These are phyloP conservation scores for Rubus idaeus DNA, from an alignment of 306 rosid genomes.

Conservation along the genomic window DNA sequence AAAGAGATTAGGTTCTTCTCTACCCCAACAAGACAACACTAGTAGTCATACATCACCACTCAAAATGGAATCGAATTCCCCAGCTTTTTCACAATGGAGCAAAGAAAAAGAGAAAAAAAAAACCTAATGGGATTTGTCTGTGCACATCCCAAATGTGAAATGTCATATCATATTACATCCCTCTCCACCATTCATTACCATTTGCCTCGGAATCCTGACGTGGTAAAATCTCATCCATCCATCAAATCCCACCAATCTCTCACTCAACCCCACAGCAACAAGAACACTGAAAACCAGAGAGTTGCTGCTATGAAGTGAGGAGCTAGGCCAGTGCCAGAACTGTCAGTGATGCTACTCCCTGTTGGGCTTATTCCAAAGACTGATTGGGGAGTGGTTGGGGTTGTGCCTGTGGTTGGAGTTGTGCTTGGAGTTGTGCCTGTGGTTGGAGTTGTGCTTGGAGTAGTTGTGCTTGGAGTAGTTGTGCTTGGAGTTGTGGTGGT, in stretches of 20 bases:
- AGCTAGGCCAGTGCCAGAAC: slow-evolving; percentile 9
- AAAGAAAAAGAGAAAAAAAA: slow-evolving; percentile 18
- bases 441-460: slow-evolving; percentile 1
- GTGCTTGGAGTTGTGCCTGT: slow-evolving; percentile 15
- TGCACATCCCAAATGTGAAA: not conserved
- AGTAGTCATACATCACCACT: slow-evolving; percentile 48
- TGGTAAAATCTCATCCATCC: slow-evolving; percentile 49
- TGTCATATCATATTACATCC: slow-evolving; percentile 28
- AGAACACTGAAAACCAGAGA: slow-evolving; percentile 28
- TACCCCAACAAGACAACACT: slow-evolving; percentile 16
- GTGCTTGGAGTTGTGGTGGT: slow-evolving; percentile 32
- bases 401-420: slow-evolving; percentile 9
- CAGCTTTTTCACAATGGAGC: slow-evolving; percentile 19
- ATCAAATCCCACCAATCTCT: slow-evolving; percentile 18
- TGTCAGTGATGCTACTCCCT: slow-evolving; percentile 33
- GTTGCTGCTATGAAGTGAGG: slow-evolving; percentile 23
- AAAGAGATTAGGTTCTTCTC: slow-evolving; percentile 39
- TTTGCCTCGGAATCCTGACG: not conserved
- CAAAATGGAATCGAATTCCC: slow-evolving; percentile 66
- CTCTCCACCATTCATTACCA: slow-evolving; percentile 14
- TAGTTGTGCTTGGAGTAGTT: slow-evolving; percentile 9
- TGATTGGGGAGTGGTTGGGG: slow-evolving; percentile 37
- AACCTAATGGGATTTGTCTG: slow-evolving; percentile 42
- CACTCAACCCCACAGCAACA: slow-evolving; percentile 38
- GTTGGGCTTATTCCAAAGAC: slow-evolving; percentile 70